phyloP scores from a whole-genome alignment of 2,329 filamentous ascomycete genomes.

The Fusarium mundagurra region DNA sequence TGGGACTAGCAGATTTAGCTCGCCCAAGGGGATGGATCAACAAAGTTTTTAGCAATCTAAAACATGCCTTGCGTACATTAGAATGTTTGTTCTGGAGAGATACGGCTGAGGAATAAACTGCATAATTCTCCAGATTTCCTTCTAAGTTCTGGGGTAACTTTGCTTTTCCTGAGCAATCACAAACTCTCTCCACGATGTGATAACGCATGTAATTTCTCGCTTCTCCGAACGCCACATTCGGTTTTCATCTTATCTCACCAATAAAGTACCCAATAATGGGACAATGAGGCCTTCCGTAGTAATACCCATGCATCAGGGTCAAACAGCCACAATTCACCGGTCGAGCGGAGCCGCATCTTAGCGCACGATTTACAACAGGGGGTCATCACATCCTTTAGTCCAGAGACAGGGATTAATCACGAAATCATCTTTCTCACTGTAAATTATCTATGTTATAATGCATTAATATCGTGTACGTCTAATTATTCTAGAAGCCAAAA shows the following conservation, averaged over 20 bases:
- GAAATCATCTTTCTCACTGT: not conserved
- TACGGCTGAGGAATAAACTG: no score
- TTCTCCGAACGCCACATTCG: not conserved
- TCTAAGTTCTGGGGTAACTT: not conserved
- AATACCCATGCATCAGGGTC: not conserved
- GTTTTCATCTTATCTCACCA: not conserved
- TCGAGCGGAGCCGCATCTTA: conserved; percentile 26
- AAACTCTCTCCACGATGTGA: not conserved
- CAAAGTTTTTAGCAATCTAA: no score
- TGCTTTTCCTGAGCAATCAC: not conserved
- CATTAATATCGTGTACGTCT: conserved; percentile 8
- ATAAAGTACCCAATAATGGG: not conserved
- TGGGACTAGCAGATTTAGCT: not conserved
- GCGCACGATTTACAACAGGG: conserved; percentile 2
- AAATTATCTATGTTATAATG: not conserved
- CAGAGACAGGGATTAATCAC: not conserved
- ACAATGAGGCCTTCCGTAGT: not conserved
- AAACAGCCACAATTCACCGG: conserved; percentile 10
- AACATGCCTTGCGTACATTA: no score
- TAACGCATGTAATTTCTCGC: not conserved
- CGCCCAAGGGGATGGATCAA: no score
- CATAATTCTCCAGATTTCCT: not conserved
- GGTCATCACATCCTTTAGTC: not conserved
- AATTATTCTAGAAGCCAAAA: not conserved
- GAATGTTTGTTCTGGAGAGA: no score